Evolutionary conservation across 1,284 basidiomycete species (phyloP), one percentile per base, ranked within the genome.

Genomic region (Mixia osmundae): DNA sequence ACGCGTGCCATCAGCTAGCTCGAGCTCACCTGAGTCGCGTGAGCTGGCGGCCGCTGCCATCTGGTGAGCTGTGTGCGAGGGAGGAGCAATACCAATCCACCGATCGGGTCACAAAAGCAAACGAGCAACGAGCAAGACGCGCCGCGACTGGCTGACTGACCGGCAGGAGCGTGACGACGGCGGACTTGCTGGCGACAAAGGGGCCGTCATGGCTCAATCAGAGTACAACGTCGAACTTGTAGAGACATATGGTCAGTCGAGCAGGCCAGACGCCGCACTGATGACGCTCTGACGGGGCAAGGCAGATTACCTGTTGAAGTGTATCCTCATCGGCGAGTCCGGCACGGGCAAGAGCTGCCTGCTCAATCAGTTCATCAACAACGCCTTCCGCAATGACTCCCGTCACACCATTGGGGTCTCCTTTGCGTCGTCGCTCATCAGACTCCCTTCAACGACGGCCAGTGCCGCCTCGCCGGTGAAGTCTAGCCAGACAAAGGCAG

Each of bases 311-410:
- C 38, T 42, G 1, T 35, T 45, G 11, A 45, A 45, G 35, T 30
- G 37, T 16, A 19, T 42, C 25, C 18, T 39, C 3, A 39, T 35
- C 20, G 20, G 26, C 8, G 24, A 32, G 10, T 20, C 3, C 16
- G 6, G 12, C 3, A 15, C 23, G 12, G 85, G 85, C 47, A 97
- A 97, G 64, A 87, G 82, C 15, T 95, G 87, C 57, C 61, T 95
- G 26, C 64, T 95, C 35, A 83, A 94, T 56, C 83, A 91, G 47
- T 94, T 91, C 56, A 80, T 82, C 42, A 77, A 91, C 57, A 85
- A 89, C 54, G 68, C 72, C 36, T 91, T 91, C 50, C 48, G 79
- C 30, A 22, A 23, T 10, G 16, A n/a, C 12, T 20, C 4, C 12
- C 8, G 21, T 19, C 16, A 14, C 16, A 97, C 89, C 10, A 95